phyloP scores from a whole-genome alignment of 2,329 filamentous ascomycete genomes.

The Stachybotrys chlorohalonatus region DNA sequence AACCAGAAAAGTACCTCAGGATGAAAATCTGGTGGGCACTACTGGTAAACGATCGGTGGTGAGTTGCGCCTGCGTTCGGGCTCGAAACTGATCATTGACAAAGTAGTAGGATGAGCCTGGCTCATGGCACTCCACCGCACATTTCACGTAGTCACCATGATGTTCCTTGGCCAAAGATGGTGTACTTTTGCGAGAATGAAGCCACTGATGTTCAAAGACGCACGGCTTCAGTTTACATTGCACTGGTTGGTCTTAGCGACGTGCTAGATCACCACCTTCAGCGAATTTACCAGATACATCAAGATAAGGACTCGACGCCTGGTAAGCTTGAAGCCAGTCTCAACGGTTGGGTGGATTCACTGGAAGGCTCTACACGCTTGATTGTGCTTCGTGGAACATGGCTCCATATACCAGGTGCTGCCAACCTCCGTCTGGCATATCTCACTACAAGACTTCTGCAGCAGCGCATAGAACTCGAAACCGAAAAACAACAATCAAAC shows the following conservation, averaged over 20 bases:
- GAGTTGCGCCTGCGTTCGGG: slow-evolving; percentile 5
- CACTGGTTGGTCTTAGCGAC: slow-evolving; percentile 34
- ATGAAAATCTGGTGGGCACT: slow-evolving; percentile 49
- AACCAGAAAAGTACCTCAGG: slow-evolving; percentile 38
- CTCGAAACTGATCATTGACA: neutral
- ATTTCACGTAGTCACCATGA: slow-evolving; percentile 36
- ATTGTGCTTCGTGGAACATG: slow-evolving; percentile 32
- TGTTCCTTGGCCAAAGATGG: slow-evolving; percentile 31
- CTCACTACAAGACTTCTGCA: slow-evolving; percentile 37
- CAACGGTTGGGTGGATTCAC: slow-evolving; percentile 33
- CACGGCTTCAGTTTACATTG: slow-evolving; percentile 31
- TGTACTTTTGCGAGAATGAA: slow-evolving; percentile 20
- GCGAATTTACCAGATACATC: slow-evolving; percentile 25
- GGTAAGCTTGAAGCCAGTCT: slow-evolving; percentile 26
- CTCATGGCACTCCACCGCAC: slow-evolving; percentile 42
- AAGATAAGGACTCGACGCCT: slow-evolving; percentile 13
- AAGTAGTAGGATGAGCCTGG: slow-evolving; percentile 35
- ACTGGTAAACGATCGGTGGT: slow-evolving; percentile 47
- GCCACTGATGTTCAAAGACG: slow-evolving; percentile 7
- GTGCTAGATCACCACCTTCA: slow-evolving; percentile 20
- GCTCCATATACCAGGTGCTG: slow-evolving; percentile 31
- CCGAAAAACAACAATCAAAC: slow-evolving; percentile 18
- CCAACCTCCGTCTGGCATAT: slow-evolving; percentile 43
- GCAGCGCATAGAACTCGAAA: slow-evolving; percentile 36
- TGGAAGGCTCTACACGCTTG: slow-evolving; percentile 26